phyloP scores from a whole-genome alignment of 371 early-diverging fungal species.

The Ordospora pajunii region DNA sequence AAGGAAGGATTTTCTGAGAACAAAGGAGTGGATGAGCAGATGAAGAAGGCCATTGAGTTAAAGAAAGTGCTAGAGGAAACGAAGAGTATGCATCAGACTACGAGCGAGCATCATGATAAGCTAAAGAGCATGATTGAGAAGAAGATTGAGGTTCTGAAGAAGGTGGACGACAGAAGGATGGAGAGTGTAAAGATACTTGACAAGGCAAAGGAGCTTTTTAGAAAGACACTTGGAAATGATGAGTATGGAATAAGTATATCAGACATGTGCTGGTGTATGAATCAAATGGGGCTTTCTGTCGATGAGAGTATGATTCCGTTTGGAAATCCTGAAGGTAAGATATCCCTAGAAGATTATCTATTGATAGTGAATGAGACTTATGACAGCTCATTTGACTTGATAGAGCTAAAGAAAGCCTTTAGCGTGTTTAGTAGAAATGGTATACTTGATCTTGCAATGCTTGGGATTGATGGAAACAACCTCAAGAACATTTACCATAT shows the following conservation, averaged over 20 bases:
- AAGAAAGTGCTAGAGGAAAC: background rate
- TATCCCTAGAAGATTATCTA: constrained; percentile 4
- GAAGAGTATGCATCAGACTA: background rate
- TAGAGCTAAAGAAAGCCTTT: background rate
- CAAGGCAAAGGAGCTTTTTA: background rate
- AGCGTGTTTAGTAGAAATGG: background rate
- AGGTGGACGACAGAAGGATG: background rate
- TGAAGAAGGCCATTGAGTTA: background rate
- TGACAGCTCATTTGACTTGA: background rate
- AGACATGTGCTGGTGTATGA: background rate
- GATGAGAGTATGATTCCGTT: constrained; percentile 12
- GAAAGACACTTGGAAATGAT: background rate
- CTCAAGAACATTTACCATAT: background rate
- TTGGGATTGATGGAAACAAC: background rate
- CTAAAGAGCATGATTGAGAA: background rate
- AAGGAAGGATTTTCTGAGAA: background rate
- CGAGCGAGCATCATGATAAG: background rate
- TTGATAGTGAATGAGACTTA: constrained; percentile 4
- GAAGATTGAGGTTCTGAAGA: background rate
- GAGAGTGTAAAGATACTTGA: background rate
- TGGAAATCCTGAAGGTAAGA: background rate
- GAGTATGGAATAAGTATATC: background rate
- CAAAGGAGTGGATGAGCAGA: background rate
- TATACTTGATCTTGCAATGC: background rate
- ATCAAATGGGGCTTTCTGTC: background rate